These are phyloP conservation scores for Leucoagaricus sp. DNA, from an alignment of 1,284 basidiomycete species.

Conservation along the genomic window DNA sequence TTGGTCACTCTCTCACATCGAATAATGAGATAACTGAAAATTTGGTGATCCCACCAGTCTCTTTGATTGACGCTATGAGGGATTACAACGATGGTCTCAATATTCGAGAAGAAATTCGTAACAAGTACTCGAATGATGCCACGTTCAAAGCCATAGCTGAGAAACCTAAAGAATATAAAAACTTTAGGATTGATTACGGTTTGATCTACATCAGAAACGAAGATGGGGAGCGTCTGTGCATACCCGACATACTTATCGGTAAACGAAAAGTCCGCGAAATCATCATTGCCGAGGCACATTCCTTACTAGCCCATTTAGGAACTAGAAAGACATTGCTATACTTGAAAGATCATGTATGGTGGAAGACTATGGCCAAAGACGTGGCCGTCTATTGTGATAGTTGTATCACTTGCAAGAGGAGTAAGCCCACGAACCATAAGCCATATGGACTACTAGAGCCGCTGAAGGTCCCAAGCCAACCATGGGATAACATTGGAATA, in stretches of 20 bases:
- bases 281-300: conserved; percentile 34
- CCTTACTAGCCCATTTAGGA: conserved; percentile 34
- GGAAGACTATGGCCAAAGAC: conserved; percentile 30
- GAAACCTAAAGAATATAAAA: conserved; percentile 24
- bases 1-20: too few species aligned
- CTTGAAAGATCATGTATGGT: conserved; percentile 35
- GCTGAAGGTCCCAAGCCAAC: conserved; percentile 26
- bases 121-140: conserved; percentile 23
- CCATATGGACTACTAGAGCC: conserved; percentile 36
- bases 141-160: conserved; percentile 26
- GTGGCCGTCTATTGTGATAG: conserved; percentile 24
- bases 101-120: conserved; percentile 13
- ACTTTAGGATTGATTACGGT: conserved; percentile 28
- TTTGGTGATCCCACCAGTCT: background rate
- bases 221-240: conserved; percentile 26
- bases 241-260: conserved; percentile 28
- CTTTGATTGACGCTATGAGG: background rate
- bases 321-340: conserved; percentile 30
- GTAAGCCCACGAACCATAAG: conserved; percentile 29
- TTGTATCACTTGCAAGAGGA: conserved; percentile 30
- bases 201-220: conserved; percentile 25
- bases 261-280: conserved; percentile 27
- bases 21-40: background rate
- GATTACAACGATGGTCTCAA: conserved; percentile 18
- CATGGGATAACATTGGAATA: conserved; percentile 39